Percentiles rank a stretch among this genome's conserved stretches.
Conservation (phyloP, 2,329 filamentous ascomycete species). For the Microsporum audouinii region DNA sequence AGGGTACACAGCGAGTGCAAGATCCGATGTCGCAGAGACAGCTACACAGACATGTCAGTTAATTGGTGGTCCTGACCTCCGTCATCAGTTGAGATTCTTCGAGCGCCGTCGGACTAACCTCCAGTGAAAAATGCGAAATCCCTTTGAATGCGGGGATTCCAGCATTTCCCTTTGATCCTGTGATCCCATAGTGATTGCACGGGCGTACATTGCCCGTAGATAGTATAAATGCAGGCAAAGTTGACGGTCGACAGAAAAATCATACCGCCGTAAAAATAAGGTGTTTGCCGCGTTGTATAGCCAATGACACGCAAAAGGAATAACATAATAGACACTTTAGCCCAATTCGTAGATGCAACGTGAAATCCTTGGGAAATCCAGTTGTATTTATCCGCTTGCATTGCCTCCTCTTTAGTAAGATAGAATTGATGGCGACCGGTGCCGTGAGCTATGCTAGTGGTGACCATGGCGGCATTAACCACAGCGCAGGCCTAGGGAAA, state of each 20-base stretch:
- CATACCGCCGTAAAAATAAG: constrained; percentile 7
- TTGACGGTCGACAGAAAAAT: constrained; percentile 8
- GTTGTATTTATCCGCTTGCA: constrained; percentile 11
- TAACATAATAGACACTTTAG: constrained; percentile 9
- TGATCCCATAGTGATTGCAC: constrained; percentile 7
- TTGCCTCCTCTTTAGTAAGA: constrained; percentile 5
- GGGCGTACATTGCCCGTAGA: constrained; percentile 9
- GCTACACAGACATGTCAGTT: not conserved
- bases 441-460: constrained; percentile 5
- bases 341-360: constrained; percentile 11
- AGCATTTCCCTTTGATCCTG: constrained; percentile 6
- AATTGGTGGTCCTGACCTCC: not conserved
- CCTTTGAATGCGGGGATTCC: constrained; percentile 7
- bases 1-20: constrained; percentile 10
- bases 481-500: constrained; percentile 7
- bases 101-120: not conserved
- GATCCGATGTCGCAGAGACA: constrained; percentile 9
- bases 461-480: constrained; percentile 6
- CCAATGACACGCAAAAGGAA: constrained; percentile 11
- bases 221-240: constrained; percentile 5
- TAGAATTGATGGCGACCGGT: constrained; percentile 9
- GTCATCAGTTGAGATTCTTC: not conserved
- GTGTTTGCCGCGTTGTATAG: constrained; percentile 3
- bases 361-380: constrained; percentile 10
- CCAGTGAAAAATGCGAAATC: constrained; percentile 7